Evolutionary conservation across 371 early-diverging fungal genomes (phyloP).

Genomic region (Mortierella sp.): DNA sequence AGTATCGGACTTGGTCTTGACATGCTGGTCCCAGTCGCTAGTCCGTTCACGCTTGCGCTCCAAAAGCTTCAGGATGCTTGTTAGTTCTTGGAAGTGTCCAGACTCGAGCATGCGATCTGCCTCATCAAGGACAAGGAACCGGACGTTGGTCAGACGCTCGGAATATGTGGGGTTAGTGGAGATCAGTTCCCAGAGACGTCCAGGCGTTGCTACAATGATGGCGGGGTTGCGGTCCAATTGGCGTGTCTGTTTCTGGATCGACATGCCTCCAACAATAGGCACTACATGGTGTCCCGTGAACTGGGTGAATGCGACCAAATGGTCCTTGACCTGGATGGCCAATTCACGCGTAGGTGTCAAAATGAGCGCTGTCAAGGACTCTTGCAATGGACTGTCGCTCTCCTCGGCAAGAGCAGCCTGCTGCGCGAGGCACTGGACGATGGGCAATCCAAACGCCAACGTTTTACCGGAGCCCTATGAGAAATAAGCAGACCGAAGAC

Average conservation of each 20-base stretch:
- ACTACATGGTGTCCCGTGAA: slow-evolving; percentile 65
- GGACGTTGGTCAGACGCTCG: slow-evolving; percentile 63
- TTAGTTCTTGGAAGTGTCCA: slow-evolving; percentile 89
- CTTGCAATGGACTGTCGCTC: slow-evolving; percentile 25
- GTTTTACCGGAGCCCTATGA: slow-evolving; percentile 94
- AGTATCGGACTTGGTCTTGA: slow-evolving; percentile 9
- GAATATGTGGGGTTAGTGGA: slow-evolving; percentile 67
- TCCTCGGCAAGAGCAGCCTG: slow-evolving; percentile 55
- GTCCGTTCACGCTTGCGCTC: slow-evolving; percentile 63
- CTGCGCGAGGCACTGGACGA: slow-evolving; percentile 71
- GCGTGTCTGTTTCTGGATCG: slow-evolving; percentile 90
- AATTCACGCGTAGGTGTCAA: slow-evolving; percentile 94
- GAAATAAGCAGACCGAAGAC: not conserved
- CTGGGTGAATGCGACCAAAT: slow-evolving; percentile 72
- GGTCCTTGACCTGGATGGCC: slow-evolving; percentile 89
- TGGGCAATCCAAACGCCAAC: slow-evolving; percentile 91
- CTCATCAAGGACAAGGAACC: slow-evolving; percentile 94
- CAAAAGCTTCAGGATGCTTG: slow-evolving; percentile 69
- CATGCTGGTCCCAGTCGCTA: slow-evolving; percentile 43
- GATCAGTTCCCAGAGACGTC: slow-evolving; percentile 95
- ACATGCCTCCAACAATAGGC: slow-evolving; percentile 94
- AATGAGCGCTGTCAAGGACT: slow-evolving; percentile 67
- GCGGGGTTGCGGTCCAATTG: slow-evolving; percentile 76
- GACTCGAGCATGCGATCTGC: slow-evolving; percentile 97
- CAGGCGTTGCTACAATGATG: slow-evolving; percentile 98